phyloP scores from a whole-genome alignment of 2,329 filamentous ascomycete genomes.

The Ophiostoma quercus region DNA sequence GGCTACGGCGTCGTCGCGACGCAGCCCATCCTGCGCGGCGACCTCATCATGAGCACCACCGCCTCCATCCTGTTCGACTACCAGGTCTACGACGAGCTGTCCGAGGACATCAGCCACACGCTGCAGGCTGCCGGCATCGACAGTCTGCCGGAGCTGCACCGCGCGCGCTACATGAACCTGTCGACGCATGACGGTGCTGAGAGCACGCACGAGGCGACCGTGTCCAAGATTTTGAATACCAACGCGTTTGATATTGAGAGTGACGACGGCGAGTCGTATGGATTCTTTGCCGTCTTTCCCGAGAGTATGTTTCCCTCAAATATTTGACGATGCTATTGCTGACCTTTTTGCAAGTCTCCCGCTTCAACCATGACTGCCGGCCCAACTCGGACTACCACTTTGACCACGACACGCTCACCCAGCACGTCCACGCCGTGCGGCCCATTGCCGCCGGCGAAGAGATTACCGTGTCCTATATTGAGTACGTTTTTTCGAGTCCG shows the following conservation, averaged over 20 bases:
- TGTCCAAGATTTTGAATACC: conserved; percentile 37
- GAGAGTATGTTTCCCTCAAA: neutral
- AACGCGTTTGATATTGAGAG: conserved; percentile 39
- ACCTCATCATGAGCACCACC: conserved; percentile 39
- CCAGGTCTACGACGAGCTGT: conserved; percentile 34
- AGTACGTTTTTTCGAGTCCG: too few species aligned
- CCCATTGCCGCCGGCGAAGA: conserved; percentile 41
- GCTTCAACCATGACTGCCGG: conserved; percentile 44
- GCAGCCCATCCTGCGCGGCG: conserved; percentile 35
- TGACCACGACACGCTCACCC: conserved; percentile 37
- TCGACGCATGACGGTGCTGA: conserved; percentile 34
- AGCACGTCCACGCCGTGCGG: conserved; percentile 38
- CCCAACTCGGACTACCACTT: conserved; percentile 43
- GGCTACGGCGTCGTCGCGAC: conserved; percentile 38
- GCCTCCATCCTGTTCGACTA: conserved; percentile 40
- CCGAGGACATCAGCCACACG: conserved; percentile 29
- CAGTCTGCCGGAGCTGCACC: conserved; percentile 33
- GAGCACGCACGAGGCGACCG: conserved; percentile 29
- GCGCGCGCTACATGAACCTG: conserved; percentile 35
- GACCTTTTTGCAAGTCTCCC: conserved; percentile 32
- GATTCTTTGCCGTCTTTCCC: conserved; percentile 36
- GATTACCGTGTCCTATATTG: conserved; percentile 42
- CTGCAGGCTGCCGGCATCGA: conserved; percentile 35
- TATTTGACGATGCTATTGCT: neutral
- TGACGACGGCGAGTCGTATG: conserved; percentile 31